These are phyloP conservation scores for Aspergillus persii DNA, from an alignment of 2,329 filamentous ascomycete genomes.

Conservation along the genomic window DNA sequence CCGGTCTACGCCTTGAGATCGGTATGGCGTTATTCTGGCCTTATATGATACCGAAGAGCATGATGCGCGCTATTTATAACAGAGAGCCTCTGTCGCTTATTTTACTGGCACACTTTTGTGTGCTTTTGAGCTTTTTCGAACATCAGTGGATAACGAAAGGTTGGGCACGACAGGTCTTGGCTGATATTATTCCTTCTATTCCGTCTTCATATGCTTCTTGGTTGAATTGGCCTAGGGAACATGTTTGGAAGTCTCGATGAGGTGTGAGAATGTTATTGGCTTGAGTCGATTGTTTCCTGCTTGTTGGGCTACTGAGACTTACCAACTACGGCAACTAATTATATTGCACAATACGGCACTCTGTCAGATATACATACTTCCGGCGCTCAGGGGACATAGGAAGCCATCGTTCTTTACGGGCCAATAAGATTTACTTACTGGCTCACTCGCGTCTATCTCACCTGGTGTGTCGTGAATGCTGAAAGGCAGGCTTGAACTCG, in stretches of 20 bases:
- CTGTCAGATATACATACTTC: too few relatives aligned
- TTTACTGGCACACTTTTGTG: not conserved
- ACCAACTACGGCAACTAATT: too few relatives aligned
- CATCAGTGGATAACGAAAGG: not conserved
- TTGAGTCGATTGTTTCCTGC: too few relatives aligned
- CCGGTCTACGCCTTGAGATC: not conserved
- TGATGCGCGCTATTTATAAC: not conserved
- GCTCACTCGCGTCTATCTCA: too few relatives aligned
- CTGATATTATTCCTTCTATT: not conserved
- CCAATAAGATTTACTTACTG: too few relatives aligned
- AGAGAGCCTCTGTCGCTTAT: not conserved
- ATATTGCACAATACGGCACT: too few relatives aligned
- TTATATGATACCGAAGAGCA: not conserved
- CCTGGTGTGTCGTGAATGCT: too few relatives aligned
- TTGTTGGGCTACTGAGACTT: too few relatives aligned
- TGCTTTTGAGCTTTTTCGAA: not conserved
- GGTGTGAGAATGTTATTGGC: not conserved
- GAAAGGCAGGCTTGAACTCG: too few relatives aligned
- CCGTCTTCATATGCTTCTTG: not conserved
- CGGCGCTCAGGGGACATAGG: too few relatives aligned
- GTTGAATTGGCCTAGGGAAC: not conserved
- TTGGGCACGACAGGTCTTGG: not conserved
- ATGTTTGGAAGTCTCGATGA: not conserved
- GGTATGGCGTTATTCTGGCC: not conserved
- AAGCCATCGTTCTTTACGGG: too few relatives aligned